Evolutionary conservation across 164 flowering plant genomes (phyloP).

Genomic region (Tinospora cordifolia): DNA sequence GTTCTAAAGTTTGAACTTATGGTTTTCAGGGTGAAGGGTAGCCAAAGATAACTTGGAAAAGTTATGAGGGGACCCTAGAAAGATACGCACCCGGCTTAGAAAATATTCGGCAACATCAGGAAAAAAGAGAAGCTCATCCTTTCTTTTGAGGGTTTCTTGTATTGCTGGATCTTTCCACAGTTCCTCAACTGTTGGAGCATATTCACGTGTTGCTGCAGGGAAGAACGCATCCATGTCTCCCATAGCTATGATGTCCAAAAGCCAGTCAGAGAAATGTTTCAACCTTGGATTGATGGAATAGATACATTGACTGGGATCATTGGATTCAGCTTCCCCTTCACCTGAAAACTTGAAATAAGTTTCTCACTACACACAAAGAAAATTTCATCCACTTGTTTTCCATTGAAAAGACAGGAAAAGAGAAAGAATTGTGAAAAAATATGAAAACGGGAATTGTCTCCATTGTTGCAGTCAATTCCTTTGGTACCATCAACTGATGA

Average conservation of each 20-base stretch:
- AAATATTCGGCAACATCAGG: slow-evolving; percentile 97
- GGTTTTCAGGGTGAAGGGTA: too few relatives aligned
- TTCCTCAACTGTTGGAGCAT: slow-evolving; percentile 97
- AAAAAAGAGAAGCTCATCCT: slow-evolving; percentile 83
- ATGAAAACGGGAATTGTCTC: too few relatives aligned
- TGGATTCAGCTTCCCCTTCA: slow-evolving; percentile 32
- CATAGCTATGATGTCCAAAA: slow-evolving; percentile 91
- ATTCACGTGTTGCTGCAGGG: slow-evolving; percentile 99
- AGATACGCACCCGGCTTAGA: slow-evolving; percentile 61
- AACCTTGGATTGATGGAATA: slow-evolving; percentile 84
- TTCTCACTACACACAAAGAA: not conserved
- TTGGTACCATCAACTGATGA: too few relatives aligned
- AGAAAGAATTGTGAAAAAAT: too few relatives aligned
- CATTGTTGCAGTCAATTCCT: too few relatives aligned
- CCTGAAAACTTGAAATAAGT: slow-evolving; percentile 31
- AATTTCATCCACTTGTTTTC: too few relatives aligned
- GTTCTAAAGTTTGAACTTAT: not conserved
- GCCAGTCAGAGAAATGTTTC: slow-evolving; percentile 97
- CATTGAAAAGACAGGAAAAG: too few relatives aligned
- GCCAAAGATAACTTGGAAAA: not conserved
- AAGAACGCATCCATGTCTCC: slow-evolving; percentile 97
- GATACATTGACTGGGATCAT: slow-evolving; percentile 36
- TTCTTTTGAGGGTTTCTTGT: slow-evolving; percentile 80
- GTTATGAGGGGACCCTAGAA: not conserved
- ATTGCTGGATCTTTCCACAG: slow-evolving; percentile 94